Base-by-base conservation (phyloP, 306 rosid genomes). In the Pachyrhizus erosus region DNA sequence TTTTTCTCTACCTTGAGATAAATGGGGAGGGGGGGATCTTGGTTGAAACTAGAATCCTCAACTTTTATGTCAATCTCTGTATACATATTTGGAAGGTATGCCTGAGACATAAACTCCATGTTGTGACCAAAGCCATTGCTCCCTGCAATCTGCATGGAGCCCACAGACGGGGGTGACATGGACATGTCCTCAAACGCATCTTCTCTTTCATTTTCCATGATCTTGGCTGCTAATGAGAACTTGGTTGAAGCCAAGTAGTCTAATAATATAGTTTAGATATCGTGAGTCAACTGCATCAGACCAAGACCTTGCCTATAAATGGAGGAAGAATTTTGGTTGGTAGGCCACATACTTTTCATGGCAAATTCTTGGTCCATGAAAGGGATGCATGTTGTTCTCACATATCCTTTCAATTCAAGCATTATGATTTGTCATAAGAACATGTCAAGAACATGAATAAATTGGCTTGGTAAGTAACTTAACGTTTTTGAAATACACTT, bases 81-180 rank as follows among this genome's bases (percentile, higher is more conserved):
- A 82, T 80, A 89, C 60, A 85, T 85, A 73, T 88, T 91, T 5
- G 70, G 78, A 65, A 88, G 90, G 82, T 88, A 93, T 9, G 97
- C 88, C 58, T 91, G 92, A 64, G 98, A 84, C 92, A 94, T 90
- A 88, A 87, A 90, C 76, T 92, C 98, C 66, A 90, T 87, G 91
- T 84, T 88, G 80, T 92, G 97, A 70, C 94, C 97, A 87, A 90
- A 90, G 75, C 92, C 91, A 86, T 89, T 87, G 87, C 91, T 91
- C 18, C 89, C 91, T 70, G 97, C 89, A 78, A 89, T 90, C 80
- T 89, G 94, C 94, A 92, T 89, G 26, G 97, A 83, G 26, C 96
- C 91, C 23, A 87, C 52, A 21, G 93, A 84, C 64, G 94, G 91
- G 9, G 93, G 88, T 76, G 98, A 87, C 86, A 88, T 60, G 52